Conservation (phyloP, 2,329 filamentous ascomycete species). For the Fusarium sarcochroum region DNA sequence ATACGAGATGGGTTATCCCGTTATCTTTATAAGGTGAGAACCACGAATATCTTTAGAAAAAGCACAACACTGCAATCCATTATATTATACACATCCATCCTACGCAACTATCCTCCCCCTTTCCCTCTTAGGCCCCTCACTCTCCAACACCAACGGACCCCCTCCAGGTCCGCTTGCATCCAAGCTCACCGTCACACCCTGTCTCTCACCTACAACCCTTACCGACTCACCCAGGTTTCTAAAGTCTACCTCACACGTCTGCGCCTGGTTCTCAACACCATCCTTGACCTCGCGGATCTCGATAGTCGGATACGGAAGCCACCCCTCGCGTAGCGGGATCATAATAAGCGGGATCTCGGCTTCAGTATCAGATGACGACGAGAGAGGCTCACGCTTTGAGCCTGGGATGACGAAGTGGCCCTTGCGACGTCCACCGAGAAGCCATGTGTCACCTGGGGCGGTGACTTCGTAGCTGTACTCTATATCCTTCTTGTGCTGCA, state of each 20-base stretch:
- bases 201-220: constrained; percentile 78
- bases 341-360: constrained; percentile 78
- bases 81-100: constrained; percentile 13
- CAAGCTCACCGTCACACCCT: constrained; percentile 79
- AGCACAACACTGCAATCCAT: constrained; percentile 3
- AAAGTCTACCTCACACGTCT: constrained; percentile 82
- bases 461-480: constrained; percentile 89
- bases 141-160: constrained; percentile 76
- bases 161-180: constrained; percentile 76
- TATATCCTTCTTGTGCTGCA: constrained; percentile 62
- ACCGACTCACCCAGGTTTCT: constrained; percentile 83
- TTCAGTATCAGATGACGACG: constrained; percentile 65
- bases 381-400: constrained; percentile 57
- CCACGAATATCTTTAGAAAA: background rate
- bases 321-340: constrained; percentile 84
- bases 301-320: constrained; percentile 81
- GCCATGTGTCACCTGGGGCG: constrained; percentile 81
- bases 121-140: constrained; percentile 58
- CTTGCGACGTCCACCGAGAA: constrained; percentile 85
- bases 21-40: background rate
- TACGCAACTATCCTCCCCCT: constrained; percentile 57
- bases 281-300: constrained; percentile 77
- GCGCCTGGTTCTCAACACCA: constrained; percentile 44
- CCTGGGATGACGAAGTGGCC: constrained; percentile 78
- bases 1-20: background rate